Evolutionary conservation across 2,329 filamentous ascomycete species (phyloP).

Genomic region (Paecilomyces fulvus): DNA sequence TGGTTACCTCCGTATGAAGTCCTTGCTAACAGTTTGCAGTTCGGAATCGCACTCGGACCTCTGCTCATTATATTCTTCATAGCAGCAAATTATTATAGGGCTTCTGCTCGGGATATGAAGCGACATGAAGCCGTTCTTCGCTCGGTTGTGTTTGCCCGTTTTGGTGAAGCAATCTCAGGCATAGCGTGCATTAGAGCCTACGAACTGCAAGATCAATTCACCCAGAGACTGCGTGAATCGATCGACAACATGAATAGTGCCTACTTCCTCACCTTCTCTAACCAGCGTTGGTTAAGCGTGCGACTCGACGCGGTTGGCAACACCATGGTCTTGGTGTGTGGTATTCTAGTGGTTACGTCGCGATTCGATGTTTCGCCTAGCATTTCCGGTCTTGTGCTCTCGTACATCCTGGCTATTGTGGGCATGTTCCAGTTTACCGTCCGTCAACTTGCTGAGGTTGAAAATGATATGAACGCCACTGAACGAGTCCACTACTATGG

Average conservation of each 20-base stretch:
- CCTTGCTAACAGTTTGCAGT: conserved; percentile 31
- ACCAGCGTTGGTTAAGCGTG: conserved; percentile 81
- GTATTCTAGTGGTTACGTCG: conserved; percentile 81
- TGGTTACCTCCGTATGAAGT: not conserved
- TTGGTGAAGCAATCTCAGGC: conserved; percentile 76
- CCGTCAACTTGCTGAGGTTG: conserved; percentile 83
- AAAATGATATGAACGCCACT: conserved; percentile 96
- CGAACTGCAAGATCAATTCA: conserved; percentile 67
- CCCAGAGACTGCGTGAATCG: conserved; percentile 55
- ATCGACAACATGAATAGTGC: conserved; percentile 88
- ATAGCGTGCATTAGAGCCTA: conserved; percentile 84
- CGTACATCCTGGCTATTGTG: conserved; percentile 86
- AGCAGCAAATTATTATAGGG: conserved; percentile 77
- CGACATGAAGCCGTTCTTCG: conserved; percentile 85
- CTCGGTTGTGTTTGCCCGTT: conserved; percentile 81
- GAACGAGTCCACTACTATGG: conserved; percentile 90
- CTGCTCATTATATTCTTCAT: conserved; percentile 71
- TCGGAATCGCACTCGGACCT: conserved; percentile 59
- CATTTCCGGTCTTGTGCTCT: conserved; percentile 75
- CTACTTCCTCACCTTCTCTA: conserved; percentile 88
- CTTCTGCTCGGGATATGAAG: conserved; percentile 89
- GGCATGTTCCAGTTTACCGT: conserved; percentile 94
- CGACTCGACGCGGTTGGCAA: conserved; percentile 78
- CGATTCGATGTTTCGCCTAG: conserved; percentile 75
- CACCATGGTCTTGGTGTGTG: conserved; percentile 74